phyloP scores from a whole-genome alignment of 2,329 filamentous ascomycete species.

The Aspergillus niger region DNA sequence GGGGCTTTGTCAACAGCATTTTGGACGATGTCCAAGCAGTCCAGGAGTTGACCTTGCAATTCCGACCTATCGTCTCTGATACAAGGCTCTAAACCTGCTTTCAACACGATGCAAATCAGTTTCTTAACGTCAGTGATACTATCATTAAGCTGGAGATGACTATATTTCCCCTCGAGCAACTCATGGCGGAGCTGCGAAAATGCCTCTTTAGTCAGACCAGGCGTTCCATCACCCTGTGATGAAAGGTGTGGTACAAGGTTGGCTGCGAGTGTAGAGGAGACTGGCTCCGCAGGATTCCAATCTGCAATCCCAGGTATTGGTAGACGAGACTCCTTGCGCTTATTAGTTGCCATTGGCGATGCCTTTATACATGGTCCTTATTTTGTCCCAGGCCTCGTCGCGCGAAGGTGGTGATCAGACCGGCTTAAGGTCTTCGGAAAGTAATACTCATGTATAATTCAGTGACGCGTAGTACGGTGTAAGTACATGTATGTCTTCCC shows the following conservation, averaged over 20 bases:
- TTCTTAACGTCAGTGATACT: conserved; percentile 78
- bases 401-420: neutral
- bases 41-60: conserved; percentile 49
- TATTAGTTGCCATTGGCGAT: neutral
- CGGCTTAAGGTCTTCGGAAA: neutral
- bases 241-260: conserved; percentile 82
- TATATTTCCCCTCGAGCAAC: conserved; percentile 53
- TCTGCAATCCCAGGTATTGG: neutral
- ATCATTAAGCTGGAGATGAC: conserved; percentile 57
- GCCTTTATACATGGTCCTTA: conserved; percentile 1
- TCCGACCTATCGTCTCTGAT: conserved; percentile 64
- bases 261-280: conserved; percentile 80
- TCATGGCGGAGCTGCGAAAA: conserved; percentile 74
- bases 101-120: conserved; percentile 79
- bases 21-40: conserved; percentile 76
- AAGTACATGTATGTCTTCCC: neutral
- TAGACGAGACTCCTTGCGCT: conserved; percentile 3
- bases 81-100: conserved; percentile 68
- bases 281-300: conserved; percentile 32
- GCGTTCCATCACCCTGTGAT: conserved; percentile 62
- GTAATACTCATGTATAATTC: neutral
- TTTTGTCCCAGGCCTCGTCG: neutral
- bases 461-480: neutral
- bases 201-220: conserved; percentile 68
- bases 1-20: conserved; percentile 75